A percentile compares a stretch with the other conserved stretches of the same genome.
Evolutionary conservation across 2,329 filamentous ascomycete genomes (phyloP).

Genomic region (Penicillium sp.): DNA sequence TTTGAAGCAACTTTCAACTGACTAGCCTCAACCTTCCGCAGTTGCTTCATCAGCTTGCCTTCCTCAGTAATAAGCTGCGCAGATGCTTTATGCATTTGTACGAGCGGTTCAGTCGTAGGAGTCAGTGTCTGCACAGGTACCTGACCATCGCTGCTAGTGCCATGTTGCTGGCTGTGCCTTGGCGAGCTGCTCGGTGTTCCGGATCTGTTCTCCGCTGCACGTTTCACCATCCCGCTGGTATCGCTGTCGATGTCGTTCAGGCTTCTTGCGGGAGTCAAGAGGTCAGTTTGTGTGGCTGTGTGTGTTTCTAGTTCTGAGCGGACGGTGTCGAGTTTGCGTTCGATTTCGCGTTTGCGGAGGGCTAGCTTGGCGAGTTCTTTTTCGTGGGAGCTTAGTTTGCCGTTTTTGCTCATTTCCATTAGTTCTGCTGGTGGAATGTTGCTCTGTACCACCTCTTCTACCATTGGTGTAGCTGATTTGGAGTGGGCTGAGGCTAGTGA

Average conservation of each 20-base stretch:
- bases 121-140: conserved; percentile 5
- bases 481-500: conserved; percentile 23
- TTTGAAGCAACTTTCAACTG: conserved; percentile 44
- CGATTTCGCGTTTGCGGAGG: conserved; percentile 41
- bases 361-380: conserved; percentile 47
- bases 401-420: conserved; percentile 29
- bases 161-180: conserved; percentile 15
- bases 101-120: conserved; percentile 16
- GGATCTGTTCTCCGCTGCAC: conserved; percentile 19
- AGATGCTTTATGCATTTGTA: conserved; percentile 31
- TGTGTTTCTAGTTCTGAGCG: conserved; percentile 36
- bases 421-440: conserved; percentile 24
- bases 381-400: conserved; percentile 38
- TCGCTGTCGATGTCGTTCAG: conserved; percentile 20
- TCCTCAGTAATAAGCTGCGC: conserved; percentile 34
- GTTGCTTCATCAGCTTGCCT: conserved; percentile 37
- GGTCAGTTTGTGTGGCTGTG: conserved; percentile 6
- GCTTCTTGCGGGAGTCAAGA: conserved; percentile 7
- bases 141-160: conserved; percentile 17
- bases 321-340: conserved; percentile 38
- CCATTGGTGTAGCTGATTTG: conserved; percentile 14
- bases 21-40: conserved; percentile 45
- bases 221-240: conserved; percentile 18
- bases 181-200: conserved; percentile 12
- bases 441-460: conserved; percentile 21